phyloP scores from a whole-genome alignment of 495 filamentous ascomycete species.

The Aspergillus sparsus region DNA sequence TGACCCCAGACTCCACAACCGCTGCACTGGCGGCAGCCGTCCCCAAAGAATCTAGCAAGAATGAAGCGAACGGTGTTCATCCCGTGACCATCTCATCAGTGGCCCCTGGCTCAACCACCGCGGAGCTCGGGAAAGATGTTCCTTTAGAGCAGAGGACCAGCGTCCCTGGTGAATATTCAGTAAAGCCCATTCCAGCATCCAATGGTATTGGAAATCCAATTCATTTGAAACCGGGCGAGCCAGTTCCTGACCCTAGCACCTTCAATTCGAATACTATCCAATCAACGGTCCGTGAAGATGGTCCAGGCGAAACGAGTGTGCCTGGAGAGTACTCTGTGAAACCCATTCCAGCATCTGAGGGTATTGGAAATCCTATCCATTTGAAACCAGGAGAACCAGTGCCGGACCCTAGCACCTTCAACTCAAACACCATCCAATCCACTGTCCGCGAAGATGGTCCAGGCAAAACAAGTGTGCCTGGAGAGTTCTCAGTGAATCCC shows the following conservation, averaged over 20 bases:
- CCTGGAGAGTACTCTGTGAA: constrained; percentile 64
- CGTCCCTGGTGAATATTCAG: constrained; percentile 73
- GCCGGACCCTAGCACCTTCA: constrained; percentile 58
- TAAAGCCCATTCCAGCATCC: constrained; percentile 72
- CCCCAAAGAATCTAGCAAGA: constrained; percentile 54
- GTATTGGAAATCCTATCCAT: constrained; percentile 74
- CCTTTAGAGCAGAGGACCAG: constrained; percentile 56
- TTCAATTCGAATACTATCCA: constrained; percentile 50
- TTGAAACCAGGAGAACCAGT: constrained; percentile 79
- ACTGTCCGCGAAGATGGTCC: constrained; percentile 74
- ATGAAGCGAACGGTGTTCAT: constrained; percentile 25
- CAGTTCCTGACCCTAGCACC: constrained; percentile 65
- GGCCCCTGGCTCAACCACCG: constrained; percentile 65
- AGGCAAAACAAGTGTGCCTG: constrained; percentile 59
- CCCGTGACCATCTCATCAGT: constrained; percentile 32
- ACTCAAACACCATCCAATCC: constrained; percentile 51
- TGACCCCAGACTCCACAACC: constrained; percentile 73
- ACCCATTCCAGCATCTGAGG: constrained; percentile 69
- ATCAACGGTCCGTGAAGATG: constrained; percentile 69
- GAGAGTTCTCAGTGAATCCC: constrained; percentile 64
- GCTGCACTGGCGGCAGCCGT: constrained; percentile 67
- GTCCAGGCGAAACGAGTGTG: constrained; percentile 65
- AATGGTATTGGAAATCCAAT: constrained; percentile 79
- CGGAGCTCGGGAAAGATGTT: constrained; percentile 61
- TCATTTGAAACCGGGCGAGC: constrained; percentile 71